Percentiles rank a stretch among this genome's conserved stretches.
Conservation (phyloP, 1,139 yeast species). For the Saccharomyces hybrid region DNA sequence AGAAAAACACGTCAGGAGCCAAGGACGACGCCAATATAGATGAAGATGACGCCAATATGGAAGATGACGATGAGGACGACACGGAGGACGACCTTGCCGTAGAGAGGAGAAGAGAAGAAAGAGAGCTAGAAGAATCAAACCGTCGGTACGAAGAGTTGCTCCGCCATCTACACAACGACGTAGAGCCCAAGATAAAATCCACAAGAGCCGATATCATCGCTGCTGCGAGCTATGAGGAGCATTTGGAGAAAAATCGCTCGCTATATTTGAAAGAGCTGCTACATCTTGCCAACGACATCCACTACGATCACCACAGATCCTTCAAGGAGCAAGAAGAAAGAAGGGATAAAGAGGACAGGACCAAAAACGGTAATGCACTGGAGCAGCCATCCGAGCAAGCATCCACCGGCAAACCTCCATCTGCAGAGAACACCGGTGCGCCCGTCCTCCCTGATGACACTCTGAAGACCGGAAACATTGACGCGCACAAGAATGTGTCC, state of each 20-base stretch:
- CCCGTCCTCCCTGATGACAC: not conserved
- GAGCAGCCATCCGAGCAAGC: not conserved
- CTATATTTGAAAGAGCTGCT: conserved; percentile 22
- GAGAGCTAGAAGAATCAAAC: conserved; percentile 19
- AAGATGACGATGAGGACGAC: conserved; percentile 19
- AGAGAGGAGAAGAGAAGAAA: conserved; percentile 25
- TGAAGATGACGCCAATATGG: conserved; percentile 24
- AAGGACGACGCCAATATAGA: conserved; percentile 17
- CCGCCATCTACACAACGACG: conserved; percentile 9
- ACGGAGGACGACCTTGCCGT: conserved; percentile 16
- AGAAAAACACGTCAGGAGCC: conserved; percentile 24
- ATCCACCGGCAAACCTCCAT: not conserved
- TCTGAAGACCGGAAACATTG: conserved; percentile 1
- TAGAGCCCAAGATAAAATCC: conserved; percentile 21
- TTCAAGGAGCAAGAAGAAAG: conserved; percentile 21
- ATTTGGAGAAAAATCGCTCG: conserved; percentile 13
- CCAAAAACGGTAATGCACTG: conserved; percentile 8
- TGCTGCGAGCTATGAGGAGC: conserved; percentile 19
- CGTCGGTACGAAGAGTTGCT: conserved; percentile 23
- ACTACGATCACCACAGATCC: conserved; percentile 25
- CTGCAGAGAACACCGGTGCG: not conserved
- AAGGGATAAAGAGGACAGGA: conserved; percentile 21
- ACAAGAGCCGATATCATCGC: conserved; percentile 20
- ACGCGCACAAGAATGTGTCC: not conserved
- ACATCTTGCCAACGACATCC: conserved; percentile 19